A percentile compares a stretch with the other conserved stretches of the same genome.
phyloP scores from a whole-genome alignment of 805 yeast species.

The Hemisphaericaspora nanyangensis region DNA sequence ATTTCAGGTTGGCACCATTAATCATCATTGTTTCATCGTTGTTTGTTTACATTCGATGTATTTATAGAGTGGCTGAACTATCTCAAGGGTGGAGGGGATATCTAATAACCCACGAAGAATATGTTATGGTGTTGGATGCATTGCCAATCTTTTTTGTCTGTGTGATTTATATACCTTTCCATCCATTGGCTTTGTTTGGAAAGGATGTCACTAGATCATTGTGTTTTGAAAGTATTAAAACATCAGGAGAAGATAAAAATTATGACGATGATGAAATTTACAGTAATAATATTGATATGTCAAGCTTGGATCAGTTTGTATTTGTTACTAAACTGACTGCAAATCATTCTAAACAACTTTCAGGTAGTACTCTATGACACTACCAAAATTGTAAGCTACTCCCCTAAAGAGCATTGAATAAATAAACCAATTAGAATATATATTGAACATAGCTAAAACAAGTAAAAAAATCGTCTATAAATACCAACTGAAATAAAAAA shows the following conservation, averaged over 20 bases:
- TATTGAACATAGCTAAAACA: too few species aligned
- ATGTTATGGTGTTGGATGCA: constrained; percentile 38
- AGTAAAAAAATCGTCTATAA: too few species aligned
- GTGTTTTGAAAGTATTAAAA: constrained; percentile 6
- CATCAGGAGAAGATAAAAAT: background rate
- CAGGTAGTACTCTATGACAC: too few species aligned
- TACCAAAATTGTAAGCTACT: too few species aligned
- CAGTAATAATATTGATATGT: too few species aligned
- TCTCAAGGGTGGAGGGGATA: constrained; percentile 69
- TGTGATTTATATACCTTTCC: constrained; percentile 32
- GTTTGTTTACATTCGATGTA: constrained; percentile 61
- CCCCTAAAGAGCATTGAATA: too few species aligned
- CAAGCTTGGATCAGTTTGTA: too few species aligned
- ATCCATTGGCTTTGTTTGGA: constrained; percentile 62
- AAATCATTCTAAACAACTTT: too few species aligned
- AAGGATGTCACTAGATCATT: constrained; percentile 29
- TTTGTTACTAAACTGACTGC: too few species aligned
- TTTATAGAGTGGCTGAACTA: constrained; percentile 71
- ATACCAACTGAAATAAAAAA: too few species aligned
- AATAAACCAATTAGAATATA: too few species aligned
- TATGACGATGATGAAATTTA: too few species aligned
- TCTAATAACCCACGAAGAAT: constrained; percentile 46
- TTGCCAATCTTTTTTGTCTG: constrained; percentile 23
- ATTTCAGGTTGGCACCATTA: constrained; percentile 43
- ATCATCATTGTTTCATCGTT: constrained; percentile 46